phyloP scores from a whole-genome alignment of 2,329 filamentous ascomycete genomes.

The Chaetomiaceae sp. region DNA sequence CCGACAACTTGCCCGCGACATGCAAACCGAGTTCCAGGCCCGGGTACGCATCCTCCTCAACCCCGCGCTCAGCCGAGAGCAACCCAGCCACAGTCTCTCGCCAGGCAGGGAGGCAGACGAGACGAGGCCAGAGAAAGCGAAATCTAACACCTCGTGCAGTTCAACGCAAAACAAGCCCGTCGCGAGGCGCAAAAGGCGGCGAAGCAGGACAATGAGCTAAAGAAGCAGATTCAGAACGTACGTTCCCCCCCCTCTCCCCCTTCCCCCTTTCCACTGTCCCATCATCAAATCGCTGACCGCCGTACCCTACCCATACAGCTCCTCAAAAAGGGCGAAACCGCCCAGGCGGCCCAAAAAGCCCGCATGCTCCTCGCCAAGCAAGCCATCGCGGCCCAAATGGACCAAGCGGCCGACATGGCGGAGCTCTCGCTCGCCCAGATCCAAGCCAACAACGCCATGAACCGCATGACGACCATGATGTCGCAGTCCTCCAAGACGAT shows the following conservation, averaged over 20 bases:
- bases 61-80: conserved; percentile 4
- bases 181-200: conserved; percentile 57
- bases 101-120: not conserved
- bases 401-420: conserved; percentile 61
- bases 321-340: conserved; percentile 59
- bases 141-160: conserved; percentile 33
- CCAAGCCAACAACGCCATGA: conserved; percentile 62
- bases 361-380: conserved; percentile 60
- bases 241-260: conserved; percentile 11
- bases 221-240: conserved; percentile 59
- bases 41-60: conserved; percentile 37
- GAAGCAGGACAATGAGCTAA: conserved; percentile 56
- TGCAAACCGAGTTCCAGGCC: conserved; percentile 60
- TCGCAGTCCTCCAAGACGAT: conserved; percentile 55
- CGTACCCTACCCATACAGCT: conserved; percentile 32
- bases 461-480: conserved; percentile 63
- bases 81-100: not conserved
- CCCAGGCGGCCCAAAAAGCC: conserved; percentile 59
- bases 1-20: conserved; percentile 55
- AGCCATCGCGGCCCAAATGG: conserved; percentile 59
- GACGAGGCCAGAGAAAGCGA: not conserved
- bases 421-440: conserved; percentile 58
- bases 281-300: not conserved
- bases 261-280: not conserved
- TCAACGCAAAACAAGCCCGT: conserved; percentile 59